Conservation (phyloP, 2,329 filamentous ascomycete species). For the Colletotrichum destructivum region DNA sequence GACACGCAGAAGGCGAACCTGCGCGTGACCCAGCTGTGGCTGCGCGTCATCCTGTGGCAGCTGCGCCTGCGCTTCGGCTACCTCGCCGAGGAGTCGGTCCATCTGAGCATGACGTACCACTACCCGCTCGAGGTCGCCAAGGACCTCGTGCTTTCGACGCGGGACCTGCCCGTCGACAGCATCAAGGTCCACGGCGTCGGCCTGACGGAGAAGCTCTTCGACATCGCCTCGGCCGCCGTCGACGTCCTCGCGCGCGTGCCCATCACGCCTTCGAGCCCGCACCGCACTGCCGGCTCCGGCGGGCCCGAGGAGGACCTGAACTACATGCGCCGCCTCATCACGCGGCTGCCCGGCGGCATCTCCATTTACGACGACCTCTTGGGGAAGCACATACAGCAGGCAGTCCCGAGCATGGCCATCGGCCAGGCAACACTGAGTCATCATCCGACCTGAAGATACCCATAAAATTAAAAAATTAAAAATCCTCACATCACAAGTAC, state of each 20-base stretch:
- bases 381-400: constrained; percentile 57
- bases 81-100: constrained; percentile 52
- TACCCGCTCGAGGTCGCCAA: constrained; percentile 60
- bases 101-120: constrained; percentile 56
- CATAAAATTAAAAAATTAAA: background rate
- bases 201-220: constrained; percentile 63
- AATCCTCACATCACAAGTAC: too few relatives aligned
- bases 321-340: constrained; percentile 56
- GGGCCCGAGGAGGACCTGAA: constrained; percentile 55
- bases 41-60: constrained; percentile 62
- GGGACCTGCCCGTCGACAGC: constrained; percentile 55
- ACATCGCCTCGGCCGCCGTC: constrained; percentile 60
- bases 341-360: constrained; percentile 55
- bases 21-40: constrained; percentile 61
- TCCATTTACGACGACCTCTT: constrained; percentile 57
- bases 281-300: constrained; percentile 41
- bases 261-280: constrained; percentile 47
- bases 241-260: constrained; percentile 62
- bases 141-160: constrained; percentile 56
- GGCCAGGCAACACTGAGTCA: background rate
- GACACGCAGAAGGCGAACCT: constrained; percentile 63
- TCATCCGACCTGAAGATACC: constrained; percentile 1
- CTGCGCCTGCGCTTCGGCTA: constrained; percentile 59
- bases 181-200: constrained; percentile 61
- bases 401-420: constrained; percentile 48